A percentile compares a stretch with the other conserved stretches of the same genome.
These are phyloP conservation scores for Leptographium lundbergii DNA, from an alignment of 2,329 filamentous ascomycete genomes.

Conservation along the genomic window DNA sequence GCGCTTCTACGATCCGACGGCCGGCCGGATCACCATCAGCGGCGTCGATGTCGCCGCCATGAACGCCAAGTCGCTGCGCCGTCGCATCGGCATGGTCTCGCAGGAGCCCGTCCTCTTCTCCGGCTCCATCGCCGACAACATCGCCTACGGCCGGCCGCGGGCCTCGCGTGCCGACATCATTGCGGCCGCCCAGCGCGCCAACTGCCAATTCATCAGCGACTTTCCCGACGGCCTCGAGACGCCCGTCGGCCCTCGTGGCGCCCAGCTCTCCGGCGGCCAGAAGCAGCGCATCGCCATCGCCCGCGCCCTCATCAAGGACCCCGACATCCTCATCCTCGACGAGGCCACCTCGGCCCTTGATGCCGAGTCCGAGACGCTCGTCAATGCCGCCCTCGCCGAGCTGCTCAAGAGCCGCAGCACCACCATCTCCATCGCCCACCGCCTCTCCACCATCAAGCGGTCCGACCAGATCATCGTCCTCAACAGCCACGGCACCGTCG, in stretches of 20 bases:
- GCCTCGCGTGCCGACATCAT: constrained; percentile 74
- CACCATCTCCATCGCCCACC: constrained; percentile 94
- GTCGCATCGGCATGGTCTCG: constrained; percentile 87
- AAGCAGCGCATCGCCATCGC: constrained; percentile 98
- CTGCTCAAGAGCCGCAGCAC: constrained; percentile 82
- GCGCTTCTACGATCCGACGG: constrained; percentile 77
- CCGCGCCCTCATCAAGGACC: constrained; percentile 83
- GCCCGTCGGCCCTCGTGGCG: constrained; percentile 79
- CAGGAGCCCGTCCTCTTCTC: constrained; percentile 93
- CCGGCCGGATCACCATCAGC: constrained; percentile 69
- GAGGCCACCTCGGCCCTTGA: constrained; percentile 94
- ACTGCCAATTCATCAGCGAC: constrained; percentile 93
- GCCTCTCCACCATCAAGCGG: constrained; percentile 90
- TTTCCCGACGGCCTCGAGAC: constrained; percentile 95
- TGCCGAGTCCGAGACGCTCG: constrained; percentile 90
- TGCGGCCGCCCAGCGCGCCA: constrained; percentile 76
- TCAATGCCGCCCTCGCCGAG: constrained; percentile 76
- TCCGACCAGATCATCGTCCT: constrained; percentile 92
- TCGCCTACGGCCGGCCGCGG: constrained; percentile 74
- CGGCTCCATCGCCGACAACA: constrained; percentile 76
- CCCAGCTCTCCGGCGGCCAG: constrained; percentile 88
- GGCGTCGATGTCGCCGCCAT: constrained; percentile 71
- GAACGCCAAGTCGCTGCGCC: constrained; percentile 85
- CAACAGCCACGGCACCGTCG: constrained; percentile 72
- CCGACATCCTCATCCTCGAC: constrained; percentile 92